Conservation (phyloP, 1,139 yeast genomes). For the Saccharomyces hybrid region DNA sequence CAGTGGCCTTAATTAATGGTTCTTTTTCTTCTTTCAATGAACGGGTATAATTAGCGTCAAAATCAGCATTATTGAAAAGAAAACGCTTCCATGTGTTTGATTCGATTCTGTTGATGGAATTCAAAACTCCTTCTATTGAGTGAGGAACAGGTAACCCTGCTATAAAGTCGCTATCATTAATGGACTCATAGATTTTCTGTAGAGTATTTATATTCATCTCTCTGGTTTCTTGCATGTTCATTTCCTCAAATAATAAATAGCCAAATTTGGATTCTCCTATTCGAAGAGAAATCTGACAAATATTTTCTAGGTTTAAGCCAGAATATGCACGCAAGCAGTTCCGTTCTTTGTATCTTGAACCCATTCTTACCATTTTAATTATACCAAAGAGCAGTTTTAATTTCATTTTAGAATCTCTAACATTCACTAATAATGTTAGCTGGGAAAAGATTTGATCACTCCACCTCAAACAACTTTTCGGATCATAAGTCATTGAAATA, state of each 20-base stretch:
- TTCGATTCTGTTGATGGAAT: slow-evolving; percentile 35
- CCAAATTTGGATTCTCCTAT: slow-evolving; percentile 41
- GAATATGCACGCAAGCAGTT: slow-evolving; percentile 36
- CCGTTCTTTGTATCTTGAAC: slow-evolving; percentile 33
- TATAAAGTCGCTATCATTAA: slow-evolving; percentile 53
- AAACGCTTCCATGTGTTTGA: slow-evolving; percentile 39
- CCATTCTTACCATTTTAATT: slow-evolving; percentile 41
- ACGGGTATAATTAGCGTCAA: slow-evolving; percentile 53
- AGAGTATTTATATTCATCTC: slow-evolving; percentile 24
- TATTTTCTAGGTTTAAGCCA: slow-evolving; percentile 31
- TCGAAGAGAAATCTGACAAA: slow-evolving; percentile 36
- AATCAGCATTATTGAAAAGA: slow-evolving; percentile 48
- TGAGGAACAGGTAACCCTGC: slow-evolving; percentile 58
- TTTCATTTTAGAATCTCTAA: slow-evolving; percentile 23
- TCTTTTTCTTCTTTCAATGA: slow-evolving; percentile 37
- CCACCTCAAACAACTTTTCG: slow-evolving; percentile 7
- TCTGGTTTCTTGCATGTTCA: slow-evolving; percentile 14
- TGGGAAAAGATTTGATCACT: slow-evolving; percentile 9
- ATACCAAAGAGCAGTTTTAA: slow-evolving; percentile 36
- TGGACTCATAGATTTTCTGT: slow-evolving; percentile 37
- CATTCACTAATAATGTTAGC: slow-evolving; percentile 1
- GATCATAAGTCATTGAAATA: slow-evolving; percentile 11
- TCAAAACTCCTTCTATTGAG: slow-evolving; percentile 45
- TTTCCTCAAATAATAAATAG: slow-evolving; percentile 51
- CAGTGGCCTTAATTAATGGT: slow-evolving; percentile 14